Percentiles rank a stretch among this genome's conserved stretches.
Evolutionary conservation across 129 eudicot genomes (phyloP).

Genomic region (Pulicaria dysenterica): DNA sequence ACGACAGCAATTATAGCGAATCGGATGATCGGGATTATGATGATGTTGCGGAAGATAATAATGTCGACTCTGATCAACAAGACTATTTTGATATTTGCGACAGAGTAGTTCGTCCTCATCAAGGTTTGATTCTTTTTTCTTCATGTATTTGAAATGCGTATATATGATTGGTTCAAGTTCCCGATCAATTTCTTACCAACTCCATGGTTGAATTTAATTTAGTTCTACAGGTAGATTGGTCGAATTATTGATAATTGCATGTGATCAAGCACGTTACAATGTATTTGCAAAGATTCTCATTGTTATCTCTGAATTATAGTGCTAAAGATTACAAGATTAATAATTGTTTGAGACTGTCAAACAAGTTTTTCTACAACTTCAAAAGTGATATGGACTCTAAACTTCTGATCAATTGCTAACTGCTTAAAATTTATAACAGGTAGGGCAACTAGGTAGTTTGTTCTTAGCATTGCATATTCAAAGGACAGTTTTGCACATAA

Average conservation of each 20-base stretch:
- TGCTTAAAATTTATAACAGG: not conserved
- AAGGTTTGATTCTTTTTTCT: slow-evolving; percentile 37
- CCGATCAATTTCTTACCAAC: not conserved
- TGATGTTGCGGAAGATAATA: slow-evolving; percentile 34
- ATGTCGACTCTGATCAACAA: slow-evolving; percentile 23
- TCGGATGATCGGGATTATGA: slow-evolving; percentile 25
- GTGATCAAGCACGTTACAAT: not conserved
- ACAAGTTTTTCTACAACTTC: not conserved
- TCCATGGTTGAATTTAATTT: slow-evolving; percentile 7
- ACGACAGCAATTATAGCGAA: slow-evolving; percentile 29
- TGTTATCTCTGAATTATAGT: not conserved
- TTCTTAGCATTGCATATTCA: not conserved
- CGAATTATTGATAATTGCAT: not conserved
- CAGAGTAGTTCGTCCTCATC: slow-evolving; percentile 39
- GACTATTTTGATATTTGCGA: slow-evolving; percentile 19
- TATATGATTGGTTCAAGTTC: not conserved
- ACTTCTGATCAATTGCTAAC: too few relatives aligned
- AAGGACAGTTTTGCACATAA: not conserved
- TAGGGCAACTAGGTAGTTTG: not conserved
- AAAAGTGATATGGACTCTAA: not conserved
- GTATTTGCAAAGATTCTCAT: not conserved
- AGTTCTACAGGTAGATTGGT: not conserved
- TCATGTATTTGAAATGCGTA: not conserved
- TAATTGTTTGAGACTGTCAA: not conserved
- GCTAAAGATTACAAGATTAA: not conserved